Conservation (phyloP, 345 rosid species). For the Bruguiera gymnorhiza region DNA sequence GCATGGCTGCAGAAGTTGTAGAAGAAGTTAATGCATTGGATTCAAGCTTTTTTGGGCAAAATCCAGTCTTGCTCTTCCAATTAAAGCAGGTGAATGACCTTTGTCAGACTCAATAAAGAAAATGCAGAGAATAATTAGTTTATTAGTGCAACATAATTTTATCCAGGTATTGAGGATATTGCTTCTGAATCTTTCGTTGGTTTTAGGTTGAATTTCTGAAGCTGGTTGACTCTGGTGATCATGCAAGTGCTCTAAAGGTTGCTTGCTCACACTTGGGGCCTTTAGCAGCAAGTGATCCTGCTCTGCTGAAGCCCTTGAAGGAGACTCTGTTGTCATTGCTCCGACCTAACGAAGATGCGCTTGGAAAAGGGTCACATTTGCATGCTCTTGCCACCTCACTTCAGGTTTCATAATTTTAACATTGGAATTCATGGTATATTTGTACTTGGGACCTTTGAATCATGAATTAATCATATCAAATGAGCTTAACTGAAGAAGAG, state of each 20-base stretch:
- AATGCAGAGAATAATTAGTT: background rate
- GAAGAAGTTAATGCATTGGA: conserved; percentile 69
- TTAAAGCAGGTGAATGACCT: conserved; percentile 74
- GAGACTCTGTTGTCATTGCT: conserved; percentile 79
- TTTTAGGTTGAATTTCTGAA: conserved; percentile 84
- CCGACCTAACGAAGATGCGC: conserved; percentile 51
- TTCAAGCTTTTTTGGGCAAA: conserved; percentile 63
- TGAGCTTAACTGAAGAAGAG: too few relatives aligned
- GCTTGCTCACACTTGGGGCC: conserved; percentile 90
- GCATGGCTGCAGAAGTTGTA: conserved; percentile 84
- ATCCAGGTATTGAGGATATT: background rate
- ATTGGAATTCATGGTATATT: too few relatives aligned
- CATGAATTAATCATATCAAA: too few relatives aligned
- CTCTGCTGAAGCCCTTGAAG: conserved; percentile 74
- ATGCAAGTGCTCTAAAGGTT: conserved; percentile 70
- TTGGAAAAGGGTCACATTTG: conserved; percentile 64
- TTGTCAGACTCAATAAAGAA: background rate
- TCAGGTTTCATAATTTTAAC: conserved; percentile 45
- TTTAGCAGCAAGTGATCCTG: conserved; percentile 62
- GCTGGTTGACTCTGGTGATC: conserved; percentile 70
- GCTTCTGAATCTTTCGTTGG: conserved; percentile 3
- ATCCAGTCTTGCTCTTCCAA: conserved; percentile 67
- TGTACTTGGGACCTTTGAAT: too few relatives aligned
- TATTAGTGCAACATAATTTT: too few relatives aligned
- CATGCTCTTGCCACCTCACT: conserved; percentile 74